Evolutionary conservation across 2,329 filamentous ascomycete genomes (phyloP).

Genomic region (Aspergillus ibericus): DNA sequence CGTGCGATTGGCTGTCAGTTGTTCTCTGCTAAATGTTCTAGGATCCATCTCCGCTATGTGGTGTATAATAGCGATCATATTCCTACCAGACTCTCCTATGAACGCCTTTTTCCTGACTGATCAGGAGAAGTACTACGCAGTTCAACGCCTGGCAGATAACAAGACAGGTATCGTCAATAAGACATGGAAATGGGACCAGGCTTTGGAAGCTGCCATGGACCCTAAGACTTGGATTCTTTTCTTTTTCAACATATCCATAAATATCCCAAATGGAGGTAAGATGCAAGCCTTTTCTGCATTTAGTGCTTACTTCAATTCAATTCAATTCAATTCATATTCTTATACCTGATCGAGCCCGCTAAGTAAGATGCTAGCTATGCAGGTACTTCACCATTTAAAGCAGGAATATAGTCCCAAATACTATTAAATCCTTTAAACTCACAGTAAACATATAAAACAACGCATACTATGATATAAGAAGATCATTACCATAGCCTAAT

Average conservation of each 20-base stretch:
- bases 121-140: slow-evolving; percentile 53
- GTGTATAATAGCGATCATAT: slow-evolving; percentile 49
- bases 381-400: background rate
- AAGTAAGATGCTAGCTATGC: background rate
- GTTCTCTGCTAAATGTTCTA: slow-evolving; percentile 5
- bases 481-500: background rate
- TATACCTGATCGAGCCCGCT: background rate
- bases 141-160: slow-evolving; percentile 38
- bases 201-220: slow-evolving; percentile 34
- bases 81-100: slow-evolving; percentile 45
- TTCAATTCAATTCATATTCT: background rate
- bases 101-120: slow-evolving; percentile 58
- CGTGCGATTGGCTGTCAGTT: background rate
- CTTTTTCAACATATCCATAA: slow-evolving; percentile 34
- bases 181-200: slow-evolving; percentile 31
- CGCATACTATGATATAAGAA: background rate
- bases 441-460: background rate
- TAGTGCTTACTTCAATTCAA: background rate
- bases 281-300: too few relatives aligned
- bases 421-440: background rate
- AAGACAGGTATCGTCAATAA: slow-evolving; percentile 39
- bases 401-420: background rate
- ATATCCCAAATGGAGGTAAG: slow-evolving; percentile 39
- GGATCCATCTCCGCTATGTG: slow-evolving; percentile 50
- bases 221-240: slow-evolving; percentile 40